A percentile compares a stretch with the other conserved stretches of the same genome.
These are phyloP conservation scores for Zymoseptoria ardabiliae DNA, from an alignment of 2,329 filamentous ascomycete genomes.

Conservation along the genomic window DNA sequence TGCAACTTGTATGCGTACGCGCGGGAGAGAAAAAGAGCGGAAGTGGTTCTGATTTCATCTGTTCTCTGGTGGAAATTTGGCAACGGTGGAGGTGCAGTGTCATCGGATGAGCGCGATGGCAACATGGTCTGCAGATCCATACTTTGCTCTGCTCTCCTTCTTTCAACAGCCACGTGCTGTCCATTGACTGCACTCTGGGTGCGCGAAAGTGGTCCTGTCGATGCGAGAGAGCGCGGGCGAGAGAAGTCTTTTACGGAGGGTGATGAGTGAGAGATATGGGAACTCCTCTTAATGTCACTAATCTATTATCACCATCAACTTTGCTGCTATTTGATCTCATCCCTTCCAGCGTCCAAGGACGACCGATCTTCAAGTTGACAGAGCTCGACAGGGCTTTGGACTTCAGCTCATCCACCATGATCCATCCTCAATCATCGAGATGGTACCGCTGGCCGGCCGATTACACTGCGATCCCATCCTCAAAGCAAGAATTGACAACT, in stretches of 20 bases:
- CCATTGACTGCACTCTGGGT: neutral
- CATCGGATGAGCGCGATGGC: neutral
- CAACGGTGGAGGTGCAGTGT: neutral
- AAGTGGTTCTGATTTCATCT: neutral
- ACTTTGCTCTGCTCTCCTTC: neutral
- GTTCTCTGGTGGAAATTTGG: neutral
- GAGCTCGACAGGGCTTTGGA: too few relatives aligned
- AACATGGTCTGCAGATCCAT: neutral
- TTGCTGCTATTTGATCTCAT: neutral
- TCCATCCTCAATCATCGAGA: too few relatives aligned
- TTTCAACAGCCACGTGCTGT: neutral
- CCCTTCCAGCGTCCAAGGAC: too few relatives aligned
- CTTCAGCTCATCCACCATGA: too few relatives aligned
- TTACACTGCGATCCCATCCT: too few relatives aligned
- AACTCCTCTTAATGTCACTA: neutral
- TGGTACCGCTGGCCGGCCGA: too few relatives aligned
- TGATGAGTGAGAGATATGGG: neutral
- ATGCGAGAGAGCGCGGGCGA: neutral
- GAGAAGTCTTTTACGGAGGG: neutral
- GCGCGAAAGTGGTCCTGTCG: neutral
- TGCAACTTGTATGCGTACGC: neutral
- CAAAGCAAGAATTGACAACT: too few relatives aligned
- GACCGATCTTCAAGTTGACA: too few relatives aligned
- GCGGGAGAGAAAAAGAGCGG: neutral
- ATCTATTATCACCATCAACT: neutral